A percentile compares a stretch with the other conserved stretches of the same genome.
These are phyloP conservation scores for Musa troglodytarum DNA, from an alignment of 176 grass and related monocot species.

Conservation along the genomic window DNA sequence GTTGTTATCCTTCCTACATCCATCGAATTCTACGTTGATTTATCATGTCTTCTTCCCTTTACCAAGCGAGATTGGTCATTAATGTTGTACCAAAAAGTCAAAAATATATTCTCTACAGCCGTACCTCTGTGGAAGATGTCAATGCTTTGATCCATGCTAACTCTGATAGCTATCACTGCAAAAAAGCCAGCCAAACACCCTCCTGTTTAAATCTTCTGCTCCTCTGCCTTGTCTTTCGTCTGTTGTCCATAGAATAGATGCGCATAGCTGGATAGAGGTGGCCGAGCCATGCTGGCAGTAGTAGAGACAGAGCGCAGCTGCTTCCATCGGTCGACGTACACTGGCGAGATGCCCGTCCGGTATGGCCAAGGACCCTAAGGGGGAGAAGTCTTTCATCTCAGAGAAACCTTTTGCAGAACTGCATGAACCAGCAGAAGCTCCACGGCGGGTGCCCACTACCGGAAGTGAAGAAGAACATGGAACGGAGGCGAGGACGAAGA, in stretches of 20 bases:
- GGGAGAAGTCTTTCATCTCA: conserved; percentile 30
- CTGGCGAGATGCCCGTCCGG: conserved; percentile 29
- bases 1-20: no score
- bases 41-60: no score
- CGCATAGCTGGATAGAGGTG: no score
- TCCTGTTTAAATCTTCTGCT: conserved; percentile 13
- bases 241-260: not conserved
- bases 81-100: no score
- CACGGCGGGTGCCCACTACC: conserved; percentile 27
- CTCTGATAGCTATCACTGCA: conserved; percentile 5
- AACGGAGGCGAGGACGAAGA: conserved; percentile 26
- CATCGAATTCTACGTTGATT: no score
- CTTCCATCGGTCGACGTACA: conserved; percentile 11
- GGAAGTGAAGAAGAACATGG: conserved; percentile 33
- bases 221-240: conserved; percentile 9
- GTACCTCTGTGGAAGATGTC: not conserved
- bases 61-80: no score
- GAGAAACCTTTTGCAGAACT: conserved; percentile 83
- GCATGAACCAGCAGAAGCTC: conserved; percentile 62
- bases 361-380: conserved; percentile 33
- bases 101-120: no score
- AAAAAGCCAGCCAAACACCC: not conserved
- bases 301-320: conserved; percentile 27
- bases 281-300: conserved; percentile 51
- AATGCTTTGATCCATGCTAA: conserved; percentile 7